These are phyloP conservation scores for Phytophthora tubulina DNA, from an alignment of 352 stramenopile species.

Conservation along the genomic window DNA sequence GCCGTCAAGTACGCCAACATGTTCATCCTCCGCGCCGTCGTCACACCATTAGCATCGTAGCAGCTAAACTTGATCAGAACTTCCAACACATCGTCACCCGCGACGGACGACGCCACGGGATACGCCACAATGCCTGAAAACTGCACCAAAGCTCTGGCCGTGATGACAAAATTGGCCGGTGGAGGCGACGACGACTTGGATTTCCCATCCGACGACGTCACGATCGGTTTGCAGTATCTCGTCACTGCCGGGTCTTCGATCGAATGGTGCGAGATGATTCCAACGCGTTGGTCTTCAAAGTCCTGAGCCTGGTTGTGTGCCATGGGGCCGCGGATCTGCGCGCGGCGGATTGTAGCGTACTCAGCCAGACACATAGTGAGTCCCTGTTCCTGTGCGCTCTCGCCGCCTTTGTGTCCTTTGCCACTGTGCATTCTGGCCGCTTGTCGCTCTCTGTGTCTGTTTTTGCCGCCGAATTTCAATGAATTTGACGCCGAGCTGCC, in stretches of 20 bases:
- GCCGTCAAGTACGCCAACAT: constrained; percentile 63
- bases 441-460: constrained; percentile 33
- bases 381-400: constrained; percentile 35
- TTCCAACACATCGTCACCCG: constrained; percentile 58
- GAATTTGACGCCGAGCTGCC: constrained; percentile 37
- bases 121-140: constrained; percentile 75
- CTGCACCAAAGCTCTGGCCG: constrained; percentile 59
- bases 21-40: constrained; percentile 46
- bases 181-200: constrained; percentile 22
- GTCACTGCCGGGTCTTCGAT: constrained; percentile 70
- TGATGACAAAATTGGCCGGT: constrained; percentile 43
- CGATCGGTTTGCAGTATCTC: constrained; percentile 68
- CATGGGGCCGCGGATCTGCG: constrained; percentile 46
- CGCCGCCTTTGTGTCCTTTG: constrained; percentile 13
- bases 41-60: constrained; percentile 61
- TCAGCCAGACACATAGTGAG: constrained; percentile 68
- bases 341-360: constrained; percentile 69
- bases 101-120: constrained; percentile 50
- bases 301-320: constrained; percentile 42
- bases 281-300: constrained; percentile 61
- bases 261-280: constrained; percentile 78
- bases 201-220: constrained; percentile 29
- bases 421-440: constrained; percentile 14
- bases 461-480: constrained; percentile 57
- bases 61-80: constrained; percentile 75